A percentile compares a stretch with the other conserved stretches of the same genome.
Evolutionary conservation across 495 filamentous ascomycete species (phyloP).

Genomic region (Glonium stellatum): DNA sequence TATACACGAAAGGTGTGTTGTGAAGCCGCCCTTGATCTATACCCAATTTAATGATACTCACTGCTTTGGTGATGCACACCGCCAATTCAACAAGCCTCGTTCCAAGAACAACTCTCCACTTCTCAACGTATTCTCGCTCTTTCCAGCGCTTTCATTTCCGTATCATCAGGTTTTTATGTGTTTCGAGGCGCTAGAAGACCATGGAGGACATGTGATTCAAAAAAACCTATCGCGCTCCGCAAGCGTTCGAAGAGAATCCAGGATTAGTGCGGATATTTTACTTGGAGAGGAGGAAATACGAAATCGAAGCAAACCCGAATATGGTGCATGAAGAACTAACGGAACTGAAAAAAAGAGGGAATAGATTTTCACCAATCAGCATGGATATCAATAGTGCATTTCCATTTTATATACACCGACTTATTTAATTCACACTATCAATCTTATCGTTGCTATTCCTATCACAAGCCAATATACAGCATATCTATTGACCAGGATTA

Average conservation of each 20-base stretch:
- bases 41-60: too few species aligned
- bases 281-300: constrained; percentile 9
- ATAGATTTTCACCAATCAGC: constrained; percentile 13
- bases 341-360: constrained; percentile 11
- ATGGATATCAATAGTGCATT: constrained; percentile 19
- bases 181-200: constrained; percentile 26
- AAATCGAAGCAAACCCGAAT: constrained; percentile 19
- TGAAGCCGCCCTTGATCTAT: too few species aligned
- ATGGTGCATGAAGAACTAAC: constrained; percentile 12
- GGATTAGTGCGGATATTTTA: constrained; percentile 22
- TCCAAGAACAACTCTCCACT: constrained; percentile 2
- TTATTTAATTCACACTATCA: too few species aligned
- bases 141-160: constrained; percentile 19
- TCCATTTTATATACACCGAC: neutral
- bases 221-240: constrained; percentile 7
- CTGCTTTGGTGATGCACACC: too few species aligned
- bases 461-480: too few species aligned
- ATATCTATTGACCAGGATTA: too few species aligned
- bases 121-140: constrained; percentile 20
- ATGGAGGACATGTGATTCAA: constrained; percentile 13
- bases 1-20: too few species aligned
- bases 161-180: constrained; percentile 18
- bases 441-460: too few species aligned
- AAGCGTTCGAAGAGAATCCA: constrained; percentile 14
- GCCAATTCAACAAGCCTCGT: too few species aligned